Evolutionary conservation across 1,139 yeast genomes (phyloP), one percentile per base, ranked within the genome.

Genomic region (Williopsis jadinii): DNA sequence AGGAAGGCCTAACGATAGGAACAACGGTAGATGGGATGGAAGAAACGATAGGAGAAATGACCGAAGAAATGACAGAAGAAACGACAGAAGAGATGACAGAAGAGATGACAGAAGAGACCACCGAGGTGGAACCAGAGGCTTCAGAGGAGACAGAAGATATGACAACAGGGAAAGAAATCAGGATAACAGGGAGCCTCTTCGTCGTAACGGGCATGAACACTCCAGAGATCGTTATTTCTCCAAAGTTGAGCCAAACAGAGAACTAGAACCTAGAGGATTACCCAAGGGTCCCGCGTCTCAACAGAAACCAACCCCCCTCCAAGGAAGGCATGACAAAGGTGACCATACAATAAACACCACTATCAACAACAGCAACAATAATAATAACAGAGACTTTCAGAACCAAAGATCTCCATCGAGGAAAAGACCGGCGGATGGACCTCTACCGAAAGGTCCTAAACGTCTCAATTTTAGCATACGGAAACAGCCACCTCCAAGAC

Each of bases 381-480:
- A 34, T 27, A 28, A 12, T 5, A n/a, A 34, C 30, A 14, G 15
- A 10, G 19, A 28, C 36, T 19, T 19, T 19, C 24, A 19, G 24
- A 28, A 26, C 10, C 36, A 12, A 28, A 11, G n/a, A n/a, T 31
- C 38, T 8, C 28, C 42, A 3, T 34, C 36, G 9, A 19, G 37
- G 5, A 43, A 36, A 24, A 42, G 46, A 13, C 41, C 44, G 10
- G 40, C 45, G 2, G 46, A 44, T 13, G 40, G 30, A 5, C 29
- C 36, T 11, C 38, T 36, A 11, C 55, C 57, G n/a, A 44, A 50
- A 13, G 57, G 55, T 3, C 55, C 57, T 11, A 53, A 51, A 41
- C 49, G 44, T 36, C 43, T 43, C 45, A 36, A 36, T 15, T 31
- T 31, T 30, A 31, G 31, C 34, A 15, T 36, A 8, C 38, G 30